A percentile compares a stretch with the other conserved stretches of the same genome.
These are phyloP conservation scores for Diaporthe longicolla DNA, from an alignment of 2,329 filamentous ascomycete species.

Conservation along the genomic window DNA sequence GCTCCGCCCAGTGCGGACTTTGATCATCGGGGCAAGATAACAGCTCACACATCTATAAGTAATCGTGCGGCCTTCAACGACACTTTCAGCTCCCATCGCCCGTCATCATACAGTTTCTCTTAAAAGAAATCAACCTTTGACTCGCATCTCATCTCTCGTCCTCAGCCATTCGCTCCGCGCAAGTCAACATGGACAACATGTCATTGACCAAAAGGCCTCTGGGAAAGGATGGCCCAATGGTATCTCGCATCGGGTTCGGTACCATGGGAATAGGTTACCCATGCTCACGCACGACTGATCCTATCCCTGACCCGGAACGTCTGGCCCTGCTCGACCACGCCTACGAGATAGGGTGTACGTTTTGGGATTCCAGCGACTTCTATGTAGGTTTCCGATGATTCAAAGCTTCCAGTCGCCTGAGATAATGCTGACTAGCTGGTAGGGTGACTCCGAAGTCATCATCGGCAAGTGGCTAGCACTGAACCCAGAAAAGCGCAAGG, in stretches of 20 bases:
- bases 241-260: conserved; percentile 48
- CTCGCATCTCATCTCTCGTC: background rate
- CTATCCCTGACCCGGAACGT: conserved; percentile 63
- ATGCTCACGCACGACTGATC: conserved; percentile 13
- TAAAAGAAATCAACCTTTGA: background rate
- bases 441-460: conserved; percentile 59
- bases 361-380: conserved; percentile 44
- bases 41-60: background rate
- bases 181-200: background rate
- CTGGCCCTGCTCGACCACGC: conserved; percentile 65
- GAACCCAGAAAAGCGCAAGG: conserved; percentile 58
- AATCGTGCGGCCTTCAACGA: background rate
- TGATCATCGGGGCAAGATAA: background rate
- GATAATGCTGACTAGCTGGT: fast-evolving
- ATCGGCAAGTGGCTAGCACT: conserved; percentile 61
- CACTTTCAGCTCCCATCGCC: background rate
- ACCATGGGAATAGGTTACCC: conserved; percentile 48
- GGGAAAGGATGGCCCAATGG: conserved; percentile 45
- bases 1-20: conserved; percentile 20
- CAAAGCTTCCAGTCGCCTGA: too few species aligned
- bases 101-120: background rate
- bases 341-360: conserved; percentile 61
- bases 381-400: background rate
- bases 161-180: too few species aligned
- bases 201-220: conserved; percentile 37